Conservation (phyloP, 352 stramenopile species). For the Phytophthora capsici region DNA sequence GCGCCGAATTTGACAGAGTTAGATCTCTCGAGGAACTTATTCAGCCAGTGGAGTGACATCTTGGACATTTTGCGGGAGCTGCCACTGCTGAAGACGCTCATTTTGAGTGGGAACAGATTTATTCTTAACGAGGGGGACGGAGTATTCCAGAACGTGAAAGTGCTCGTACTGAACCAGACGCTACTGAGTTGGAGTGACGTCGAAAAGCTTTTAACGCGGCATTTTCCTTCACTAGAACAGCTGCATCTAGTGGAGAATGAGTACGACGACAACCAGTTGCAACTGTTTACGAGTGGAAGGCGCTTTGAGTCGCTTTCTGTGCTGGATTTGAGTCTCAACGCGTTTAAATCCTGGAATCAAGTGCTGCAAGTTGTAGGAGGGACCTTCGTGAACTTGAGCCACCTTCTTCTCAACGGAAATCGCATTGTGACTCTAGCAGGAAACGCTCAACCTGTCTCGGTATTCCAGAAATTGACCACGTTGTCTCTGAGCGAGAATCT, state of each 20-base stretch:
- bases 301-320: slow-evolving; percentile 50
- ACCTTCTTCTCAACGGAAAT: slow-evolving; percentile 75
- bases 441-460: background rate
- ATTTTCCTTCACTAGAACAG: slow-evolving; percentile 66
- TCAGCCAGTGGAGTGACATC: slow-evolving; percentile 62
- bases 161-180: slow-evolving; percentile 80
- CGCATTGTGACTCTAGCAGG: slow-evolving; percentile 53
- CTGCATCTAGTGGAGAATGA: slow-evolving; percentile 70
- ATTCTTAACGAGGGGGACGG: slow-evolving; percentile 24
- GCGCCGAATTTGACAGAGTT: slow-evolving; percentile 72
- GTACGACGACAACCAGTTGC: slow-evolving; percentile 52
- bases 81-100: slow-evolving; percentile 69
- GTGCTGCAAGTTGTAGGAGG: slow-evolving; percentile 48
- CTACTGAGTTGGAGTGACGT: slow-evolving; percentile 45
- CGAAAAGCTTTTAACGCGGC: slow-evolving; percentile 41
- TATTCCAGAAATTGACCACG: slow-evolving; percentile 57
- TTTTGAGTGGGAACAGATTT: slow-evolving; percentile 76
- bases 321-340: slow-evolving; percentile 75
- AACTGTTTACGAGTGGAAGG: slow-evolving; percentile 1
- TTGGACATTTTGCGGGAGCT: slow-evolving; percentile 58
- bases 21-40: slow-evolving; percentile 79
- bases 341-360: slow-evolving; percentile 51
- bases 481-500: slow-evolving; percentile 72
- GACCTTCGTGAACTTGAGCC: slow-evolving; percentile 51
- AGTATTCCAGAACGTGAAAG: slow-evolving; percentile 54